Evolutionary conservation across 768 basidiomycete genomes (phyloP).

Genomic region (Mycena sanguinolenta): DNA sequence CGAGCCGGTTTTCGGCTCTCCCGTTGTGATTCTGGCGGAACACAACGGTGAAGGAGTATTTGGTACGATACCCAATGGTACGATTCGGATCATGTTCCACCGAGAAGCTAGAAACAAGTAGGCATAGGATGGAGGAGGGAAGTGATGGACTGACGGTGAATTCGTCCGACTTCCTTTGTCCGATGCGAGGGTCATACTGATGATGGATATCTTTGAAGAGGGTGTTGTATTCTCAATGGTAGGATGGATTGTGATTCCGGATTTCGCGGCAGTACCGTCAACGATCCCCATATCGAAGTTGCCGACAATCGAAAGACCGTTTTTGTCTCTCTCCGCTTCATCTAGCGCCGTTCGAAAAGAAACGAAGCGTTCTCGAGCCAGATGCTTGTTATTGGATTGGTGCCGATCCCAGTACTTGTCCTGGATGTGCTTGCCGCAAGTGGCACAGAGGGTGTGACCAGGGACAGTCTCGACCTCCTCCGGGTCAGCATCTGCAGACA

Average conservation of each 20-base stretch:
- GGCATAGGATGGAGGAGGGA: not conserved
- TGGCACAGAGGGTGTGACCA: constrained; percentile 42
- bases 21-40: constrained; percentile 57
- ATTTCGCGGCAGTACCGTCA: constrained; percentile 48
- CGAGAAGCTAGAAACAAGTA: constrained; percentile 42
- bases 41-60: constrained; percentile 47
- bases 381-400: constrained; percentile 46
- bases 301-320: constrained; percentile 61
- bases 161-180: constrained; percentile 41
- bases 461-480: constrained; percentile 42
- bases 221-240: constrained; percentile 48
- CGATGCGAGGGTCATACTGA: constrained; percentile 47
- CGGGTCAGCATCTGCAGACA: constrained; percentile 47
- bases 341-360: constrained; percentile 59
- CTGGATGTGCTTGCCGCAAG: constrained; percentile 46
- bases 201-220: constrained; percentile 45
- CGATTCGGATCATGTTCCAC: constrained; percentile 37
- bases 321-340: constrained; percentile 68
- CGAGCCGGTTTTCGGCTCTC: constrained; percentile 65
- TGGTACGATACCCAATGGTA: constrained; percentile 39
- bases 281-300: constrained; percentile 66
- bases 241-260: constrained; percentile 38
- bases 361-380: constrained; percentile 52
- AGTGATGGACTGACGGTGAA: constrained; percentile 42
- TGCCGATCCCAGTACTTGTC: constrained; percentile 52